Evolutionary conservation across 108 stramenopile species (phyloP), one percentile per base, ranked within the genome.

Genomic region (Seminavis robusta): DNA sequence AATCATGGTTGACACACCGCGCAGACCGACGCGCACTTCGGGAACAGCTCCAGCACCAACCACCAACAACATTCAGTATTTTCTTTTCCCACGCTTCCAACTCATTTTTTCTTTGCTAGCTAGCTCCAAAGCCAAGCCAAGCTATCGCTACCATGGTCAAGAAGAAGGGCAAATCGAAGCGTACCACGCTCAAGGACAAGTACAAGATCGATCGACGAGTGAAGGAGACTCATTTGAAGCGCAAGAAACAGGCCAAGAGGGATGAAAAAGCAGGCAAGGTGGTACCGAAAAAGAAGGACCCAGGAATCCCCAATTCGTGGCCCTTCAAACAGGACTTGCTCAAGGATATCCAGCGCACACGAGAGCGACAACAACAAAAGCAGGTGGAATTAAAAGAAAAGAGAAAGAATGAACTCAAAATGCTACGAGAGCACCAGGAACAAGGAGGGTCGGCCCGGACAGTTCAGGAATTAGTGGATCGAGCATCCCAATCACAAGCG

Each of bases 291-390:
- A 87, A 88, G 68, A 95, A 90, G 56, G 99, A 98, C 71, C 96
- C 95, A 1, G 97, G 97, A 13, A 98, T 99, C 64, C 99, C 99
- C 45, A 99, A 98, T 65, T 88, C 93, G 10, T 93, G 96, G 90
- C 99, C 99, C 4, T 98, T 97, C 78, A 98, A 98, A 67, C 95
- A 95, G 57, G 90, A 98, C 63, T 70, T 99, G 43, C 55, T 97
- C 16, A 88, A 92, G 61, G 86, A 90, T 38, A 91, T 94, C 33
- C 74, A 71, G 32, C 54, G 76, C 33, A 59, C 79, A 15, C 84
- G 93, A 45, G 95, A 96, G 50, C 71, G 85, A 30, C 80, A 79
- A 17, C 83, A 93, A 33, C 68, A 77, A 52, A 64, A 71, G 15
- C 80, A 93, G 46, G 44, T 61, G 33, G 84, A 92, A 39, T 70